A percentile compares a stretch with the other conserved stretches of the same genome.
Conservation (phyloP, 768 basidiomycete genomes). For the Xerocomus brunneocitrinus region DNA sequence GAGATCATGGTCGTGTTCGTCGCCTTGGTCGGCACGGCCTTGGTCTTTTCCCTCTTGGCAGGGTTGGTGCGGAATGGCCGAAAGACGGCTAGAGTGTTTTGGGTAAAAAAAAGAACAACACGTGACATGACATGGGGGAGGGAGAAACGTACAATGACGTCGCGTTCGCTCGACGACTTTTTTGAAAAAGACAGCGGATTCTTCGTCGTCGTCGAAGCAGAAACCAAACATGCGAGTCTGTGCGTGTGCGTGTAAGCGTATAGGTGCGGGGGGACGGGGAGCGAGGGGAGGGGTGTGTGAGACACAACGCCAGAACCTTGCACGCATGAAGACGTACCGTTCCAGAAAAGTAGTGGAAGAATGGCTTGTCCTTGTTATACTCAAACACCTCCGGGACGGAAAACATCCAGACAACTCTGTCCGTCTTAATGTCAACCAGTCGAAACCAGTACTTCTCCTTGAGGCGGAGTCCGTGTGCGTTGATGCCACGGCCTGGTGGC, state of each 20-base stretch:
- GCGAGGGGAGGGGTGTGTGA: neutral
- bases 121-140: neutral
- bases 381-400: slow-evolving; percentile 54
- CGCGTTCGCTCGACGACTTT: slow-evolving; percentile 51
- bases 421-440: slow-evolving; percentile 52
- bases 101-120: neutral
- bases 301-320: neutral
- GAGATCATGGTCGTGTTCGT: slow-evolving; percentile 42
- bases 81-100: slow-evolving; percentile 19
- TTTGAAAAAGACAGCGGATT: slow-evolving; percentile 56
- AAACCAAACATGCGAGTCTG: slow-evolving; percentile 48
- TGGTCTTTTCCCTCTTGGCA: slow-evolving; percentile 21
- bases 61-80: slow-evolving; percentile 28
- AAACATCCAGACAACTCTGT: slow-evolving; percentile 66
- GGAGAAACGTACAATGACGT: slow-evolving; percentile 34
- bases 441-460: slow-evolving; percentile 57
- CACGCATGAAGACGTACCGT: slow-evolving; percentile 50
- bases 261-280: neutral
- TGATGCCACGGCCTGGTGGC: slow-evolving; percentile 17
- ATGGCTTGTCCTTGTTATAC: slow-evolving; percentile 81
- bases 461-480: slow-evolving; percentile 21
- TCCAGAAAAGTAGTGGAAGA: slow-evolving; percentile 88
- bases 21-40: neutral
- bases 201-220: slow-evolving; percentile 56
- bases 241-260: neutral